A percentile compares a stretch with the other conserved stretches of the same genome.
Evolutionary conservation across 345 rosid species (phyloP).

Genomic region (Luvunga scandens): DNA sequence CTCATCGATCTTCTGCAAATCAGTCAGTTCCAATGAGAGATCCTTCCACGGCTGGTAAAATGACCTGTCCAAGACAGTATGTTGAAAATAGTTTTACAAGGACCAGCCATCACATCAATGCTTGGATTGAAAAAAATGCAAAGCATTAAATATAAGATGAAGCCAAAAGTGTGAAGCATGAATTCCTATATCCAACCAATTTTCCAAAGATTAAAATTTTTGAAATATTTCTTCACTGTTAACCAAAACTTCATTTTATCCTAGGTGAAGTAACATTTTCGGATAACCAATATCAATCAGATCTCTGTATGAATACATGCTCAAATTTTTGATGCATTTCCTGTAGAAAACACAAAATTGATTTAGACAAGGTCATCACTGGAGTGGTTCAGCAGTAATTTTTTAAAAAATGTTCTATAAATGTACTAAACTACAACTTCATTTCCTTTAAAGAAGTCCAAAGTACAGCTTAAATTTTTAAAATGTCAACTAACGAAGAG

Average conservation of each 20-base stretch:
- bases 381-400: background rate
- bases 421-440: background rate
- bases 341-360: background rate
- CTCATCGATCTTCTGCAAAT: conserved; percentile 52
- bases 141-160: background rate
- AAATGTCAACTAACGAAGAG: background rate
- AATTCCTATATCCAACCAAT: background rate
- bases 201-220: background rate
- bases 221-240: background rate
- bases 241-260: background rate
- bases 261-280: background rate
- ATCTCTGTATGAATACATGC: background rate
- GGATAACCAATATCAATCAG: background rate
- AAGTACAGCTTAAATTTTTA: background rate
- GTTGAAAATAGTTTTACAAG: background rate
- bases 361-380: background rate
- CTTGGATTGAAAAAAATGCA: background rate
- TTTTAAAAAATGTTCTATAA: background rate
- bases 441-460: background rate
- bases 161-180: background rate
- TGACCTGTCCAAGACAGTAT: conserved; percentile 47
- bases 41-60: conserved; percentile 67
- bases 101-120: background rate
- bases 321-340: background rate
- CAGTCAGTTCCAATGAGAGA: conserved; percentile 36